These are phyloP conservation scores for Meira miltonrushii DNA, from an alignment of 1,284 basidiomycete species.

Conservation along the genomic window DNA sequence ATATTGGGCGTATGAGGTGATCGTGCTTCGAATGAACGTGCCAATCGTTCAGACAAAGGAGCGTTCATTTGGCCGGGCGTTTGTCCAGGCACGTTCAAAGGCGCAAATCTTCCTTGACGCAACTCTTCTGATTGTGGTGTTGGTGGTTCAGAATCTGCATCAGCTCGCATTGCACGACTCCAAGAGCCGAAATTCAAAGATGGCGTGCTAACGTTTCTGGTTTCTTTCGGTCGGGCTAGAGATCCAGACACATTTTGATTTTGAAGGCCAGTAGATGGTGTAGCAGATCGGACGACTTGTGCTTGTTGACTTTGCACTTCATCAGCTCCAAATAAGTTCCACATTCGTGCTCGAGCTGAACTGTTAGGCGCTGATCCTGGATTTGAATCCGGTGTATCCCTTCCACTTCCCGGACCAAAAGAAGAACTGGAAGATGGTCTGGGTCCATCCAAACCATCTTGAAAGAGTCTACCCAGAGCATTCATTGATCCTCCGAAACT, in stretches of 20 bases:
- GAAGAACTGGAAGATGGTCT: constrained; percentile 21
- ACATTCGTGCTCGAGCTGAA: constrained; percentile 6
- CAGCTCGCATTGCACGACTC: constrained; percentile 11
- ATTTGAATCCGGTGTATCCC: neutral
- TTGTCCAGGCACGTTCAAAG: neutral
- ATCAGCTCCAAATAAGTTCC: constrained; percentile 9
- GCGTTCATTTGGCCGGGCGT: neutral
- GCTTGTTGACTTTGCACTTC: constrained; percentile 1
- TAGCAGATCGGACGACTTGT: neutral
- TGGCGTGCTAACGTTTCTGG: neutral
- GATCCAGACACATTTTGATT: neutral
- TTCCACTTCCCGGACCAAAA: neutral
- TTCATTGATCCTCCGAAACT: constrained; percentile 40
- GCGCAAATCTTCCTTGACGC: constrained; percentile 12
- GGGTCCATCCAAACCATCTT: constrained; percentile 46
- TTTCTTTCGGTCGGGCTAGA: neutral
- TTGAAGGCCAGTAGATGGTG: neutral
- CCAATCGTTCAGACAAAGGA: neutral
- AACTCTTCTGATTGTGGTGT: constrained; percentile 13
- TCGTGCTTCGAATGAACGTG: too few relatives aligned
- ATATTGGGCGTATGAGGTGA: neutral
- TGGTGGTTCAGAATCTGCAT: constrained; percentile 14
- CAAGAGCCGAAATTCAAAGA: constrained; percentile 12
- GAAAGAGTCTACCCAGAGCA: constrained; percentile 44
- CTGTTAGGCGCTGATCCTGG: neutral